phyloP scores from a whole-genome alignment of 2,329 filamentous ascomycete species.

The Eurotiales sp. region DNA sequence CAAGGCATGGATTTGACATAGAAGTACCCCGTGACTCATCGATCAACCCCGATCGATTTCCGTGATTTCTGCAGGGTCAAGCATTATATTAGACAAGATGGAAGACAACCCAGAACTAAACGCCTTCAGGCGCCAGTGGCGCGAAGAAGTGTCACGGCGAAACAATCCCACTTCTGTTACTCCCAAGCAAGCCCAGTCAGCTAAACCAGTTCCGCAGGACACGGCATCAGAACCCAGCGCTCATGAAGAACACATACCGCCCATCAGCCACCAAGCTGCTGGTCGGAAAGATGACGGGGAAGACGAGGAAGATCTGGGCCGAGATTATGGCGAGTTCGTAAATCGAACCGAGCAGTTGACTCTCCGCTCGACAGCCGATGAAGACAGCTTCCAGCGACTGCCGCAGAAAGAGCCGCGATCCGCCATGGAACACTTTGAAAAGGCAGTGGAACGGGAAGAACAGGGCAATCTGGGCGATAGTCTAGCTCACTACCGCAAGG shows the following conservation, averaged over 20 bases:
- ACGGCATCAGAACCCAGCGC: slow-evolving; percentile 12
- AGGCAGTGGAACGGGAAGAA: slow-evolving; percentile 81
- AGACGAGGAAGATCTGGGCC: slow-evolving; percentile 21
- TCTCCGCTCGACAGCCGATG: slow-evolving; percentile 30
- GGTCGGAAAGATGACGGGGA: slow-evolving; percentile 39
- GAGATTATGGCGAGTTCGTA: slow-evolving; percentile 28
- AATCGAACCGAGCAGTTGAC: slow-evolving; percentile 34
- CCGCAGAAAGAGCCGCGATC: slow-evolving; percentile 57
- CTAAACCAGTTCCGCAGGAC: no score
- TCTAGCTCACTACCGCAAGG: slow-evolving; percentile 79
- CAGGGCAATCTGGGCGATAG: slow-evolving; percentile 87
- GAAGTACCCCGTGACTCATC: not conserved
- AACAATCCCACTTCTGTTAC: slow-evolving; percentile 24
- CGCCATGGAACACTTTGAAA: slow-evolving; percentile 89
- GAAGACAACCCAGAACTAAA: slow-evolving; percentile 68
- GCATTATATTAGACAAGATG: slow-evolving; percentile 30
- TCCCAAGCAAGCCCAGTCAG: not conserved
- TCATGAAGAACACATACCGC: slow-evolving; percentile 30
- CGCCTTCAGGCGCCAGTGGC: slow-evolving; percentile 81
- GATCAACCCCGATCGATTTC: not conserved
- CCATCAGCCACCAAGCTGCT: slow-evolving; percentile 36
- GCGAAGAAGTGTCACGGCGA: slow-evolving; percentile 66
- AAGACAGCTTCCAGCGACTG: slow-evolving; percentile 33
- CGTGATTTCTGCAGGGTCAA: not conserved
- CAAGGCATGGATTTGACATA: not conserved